Evolutionary conservation across 192 early-diverging fungal genomes (phyloP), one percentile per base, ranked within the genome.

Genomic region (Obelidium mucronatum): DNA sequence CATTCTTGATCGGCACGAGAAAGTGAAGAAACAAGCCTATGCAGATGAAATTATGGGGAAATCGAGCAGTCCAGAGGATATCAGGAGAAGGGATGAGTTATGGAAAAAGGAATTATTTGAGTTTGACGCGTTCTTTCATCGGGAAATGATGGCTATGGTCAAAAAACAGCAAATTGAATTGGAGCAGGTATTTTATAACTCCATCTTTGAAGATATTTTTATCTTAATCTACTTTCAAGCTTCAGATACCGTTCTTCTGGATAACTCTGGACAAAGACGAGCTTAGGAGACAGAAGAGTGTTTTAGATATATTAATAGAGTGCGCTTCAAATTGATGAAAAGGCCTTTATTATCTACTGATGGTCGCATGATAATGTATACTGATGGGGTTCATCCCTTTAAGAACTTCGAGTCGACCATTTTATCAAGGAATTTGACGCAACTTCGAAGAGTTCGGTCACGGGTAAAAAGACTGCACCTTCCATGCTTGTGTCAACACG

Each of bases 1-100:
- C 8, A 72, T 72, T 58, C 52, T 58, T 11, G 69, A 72, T 24
- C 17, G 56, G 2, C 69, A 72, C 53, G 69, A 54, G 0, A 55
- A 59, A 36, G 30, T 13, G 36, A 55, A 30, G 69, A 13, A 72
- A 19, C 69, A 72, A 36, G n/a, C 54, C 6, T 58, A 72, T 72
- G 69, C 69, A 35, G 69, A 54, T 35, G 69, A 72, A 31, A 72
- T 72, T 17, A 59, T 72, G 69, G 69, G 69, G 36, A 72, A 72
- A n/a, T 19, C 15, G 1, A n/a, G n/a, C n/a, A 69, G 13, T 19
- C 8, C 22, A 1, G 53, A 58, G 53, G 19, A n/a, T 2, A 28
- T 35, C 26, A 19, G n/a, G 58, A 35, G 34, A 58, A 55, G 13
- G 56, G 69, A 72, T 24, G 34, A 2, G 1, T 8, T 54, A 2